Base-by-base conservation (phyloP, 2,329 filamentous ascomycete genomes). In the Penicillium sp. region DNA sequence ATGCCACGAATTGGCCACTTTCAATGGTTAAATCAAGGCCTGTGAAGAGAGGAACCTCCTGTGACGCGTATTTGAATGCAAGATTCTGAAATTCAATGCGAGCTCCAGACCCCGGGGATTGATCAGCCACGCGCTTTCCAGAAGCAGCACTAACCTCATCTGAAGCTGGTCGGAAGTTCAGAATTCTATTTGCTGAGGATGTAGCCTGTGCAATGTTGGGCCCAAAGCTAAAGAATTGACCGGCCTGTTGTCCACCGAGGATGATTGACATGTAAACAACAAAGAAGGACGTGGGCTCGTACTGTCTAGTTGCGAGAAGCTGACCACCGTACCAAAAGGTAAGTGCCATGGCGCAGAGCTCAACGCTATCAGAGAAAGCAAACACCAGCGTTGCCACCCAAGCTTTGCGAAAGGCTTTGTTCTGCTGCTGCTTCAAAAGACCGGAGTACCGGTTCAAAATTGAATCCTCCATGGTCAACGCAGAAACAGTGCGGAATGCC, bases 271-370 rank as follows among this genome's bases (percentile, higher is more conserved):
- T 49, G 26, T 49, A 49, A 8, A 49, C 45, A 10, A 49, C 45
- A n/a, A 49, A 49, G 45, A 49, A 49, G 2, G 45, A 49, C 3
- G 45, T 8, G 8, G 45, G 45, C 45, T 49, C 26, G 45, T 49
- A 49, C 26, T 49, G 15, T 22, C 45, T 28, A 8, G 45, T 30
- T 13, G 45, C 45, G 15, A 49, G 45, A 30, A 49, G 45, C 45
- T 49, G 45, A 7, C 45, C 45, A 15, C 45, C 45, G 17, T 49
- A 49, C 45, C 45, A 49, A n/a, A 49, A 49, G 8, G 45, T 49
- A 12, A 49, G 45, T 19, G 45, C 45, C 45, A 49, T 49, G 12
- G 45, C 45, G 45, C 45, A 49, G 3, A 49, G 45, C 26, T 49
- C 53, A 45, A 56, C 19, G 7, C 33, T 45, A 19, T 35, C 9